These are phyloP conservation scores for Hondaea fermentalgiana DNA, from an alignment of 108 stramenopile species.

Conservation along the genomic window DNA sequence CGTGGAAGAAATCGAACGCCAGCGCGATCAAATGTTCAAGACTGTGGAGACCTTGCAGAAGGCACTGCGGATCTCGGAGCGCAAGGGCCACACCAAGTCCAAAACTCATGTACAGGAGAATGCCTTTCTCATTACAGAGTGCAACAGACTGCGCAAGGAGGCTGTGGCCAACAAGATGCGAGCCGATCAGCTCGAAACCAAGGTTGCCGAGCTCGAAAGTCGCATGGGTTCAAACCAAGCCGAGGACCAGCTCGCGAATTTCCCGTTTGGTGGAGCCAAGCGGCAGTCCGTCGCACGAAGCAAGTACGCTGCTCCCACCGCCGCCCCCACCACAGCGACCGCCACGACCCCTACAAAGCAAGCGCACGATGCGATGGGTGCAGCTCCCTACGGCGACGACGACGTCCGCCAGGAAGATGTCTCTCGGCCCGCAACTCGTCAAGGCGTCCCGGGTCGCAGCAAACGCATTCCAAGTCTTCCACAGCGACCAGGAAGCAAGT, in stretches of 20 bases:
- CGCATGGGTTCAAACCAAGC: not conserved
- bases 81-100: constrained; percentile 24
- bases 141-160: constrained; percentile 36
- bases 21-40: constrained; percentile 35
- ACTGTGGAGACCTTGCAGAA: constrained; percentile 21
- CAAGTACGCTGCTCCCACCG: no score
- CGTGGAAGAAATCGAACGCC: not conserved
- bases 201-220: not conserved
- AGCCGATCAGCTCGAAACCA: not conserved
- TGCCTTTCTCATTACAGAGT: constrained; percentile 32
- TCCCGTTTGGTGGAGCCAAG: no score
- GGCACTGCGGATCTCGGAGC: constrained; percentile 22
- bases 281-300: no score
- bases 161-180: not conserved
- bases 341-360: no score
- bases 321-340: no score
- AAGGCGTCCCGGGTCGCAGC: not conserved
- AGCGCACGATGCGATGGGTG: no score
- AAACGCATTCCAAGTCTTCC: not conserved
- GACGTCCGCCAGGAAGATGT: not conserved
- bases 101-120: constrained; percentile 29
- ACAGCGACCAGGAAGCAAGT: not conserved
- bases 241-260: not conserved
- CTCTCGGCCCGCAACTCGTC: not conserved
- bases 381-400: not conserved